These are phyloP conservation scores for Pogostemon cablin DNA, from an alignment of 257 asterid species.

Conservation along the genomic window DNA sequence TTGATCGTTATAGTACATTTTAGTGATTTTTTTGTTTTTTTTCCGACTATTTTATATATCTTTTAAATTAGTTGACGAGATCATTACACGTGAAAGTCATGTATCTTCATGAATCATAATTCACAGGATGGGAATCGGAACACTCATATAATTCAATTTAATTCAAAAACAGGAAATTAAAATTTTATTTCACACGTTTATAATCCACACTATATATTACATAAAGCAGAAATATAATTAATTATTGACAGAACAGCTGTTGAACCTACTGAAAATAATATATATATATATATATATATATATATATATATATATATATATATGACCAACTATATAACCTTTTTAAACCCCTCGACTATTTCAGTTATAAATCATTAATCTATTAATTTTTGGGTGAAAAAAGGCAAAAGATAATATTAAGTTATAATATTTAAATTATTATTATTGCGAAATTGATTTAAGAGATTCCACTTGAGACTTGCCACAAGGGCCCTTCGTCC, in stretches of 20 bases:
- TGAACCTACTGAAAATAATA: neutral
- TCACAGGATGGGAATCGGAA: too few relatives aligned
- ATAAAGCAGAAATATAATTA: neutral
- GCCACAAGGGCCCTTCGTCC: constrained; percentile 64
- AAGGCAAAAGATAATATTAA: neutral
- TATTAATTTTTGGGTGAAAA: neutral
- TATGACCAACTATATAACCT: neutral
- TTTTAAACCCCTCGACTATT: neutral
- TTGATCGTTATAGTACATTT: too few relatives aligned
- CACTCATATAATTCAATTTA: too few relatives aligned
- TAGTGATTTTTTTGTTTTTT: too few relatives aligned
- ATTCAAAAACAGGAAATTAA: neutral
- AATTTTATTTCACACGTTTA: neutral
- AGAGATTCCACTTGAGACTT: constrained; percentile 65
- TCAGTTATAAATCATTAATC: neutral
- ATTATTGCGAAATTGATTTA: constrained; percentile 27
- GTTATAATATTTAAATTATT: neutral
- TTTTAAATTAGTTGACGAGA: too few relatives aligned
- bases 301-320: neutral
- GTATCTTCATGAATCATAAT: too few relatives aligned
- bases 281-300: neutral
- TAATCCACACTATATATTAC: neutral
- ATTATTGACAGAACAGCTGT: neutral
- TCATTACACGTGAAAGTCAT: too few relatives aligned
- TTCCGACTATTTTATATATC: too few relatives aligned